These are phyloP conservation scores for Pueraria montana DNA, from an alignment of 306 rosid genomes.

Conservation along the genomic window DNA sequence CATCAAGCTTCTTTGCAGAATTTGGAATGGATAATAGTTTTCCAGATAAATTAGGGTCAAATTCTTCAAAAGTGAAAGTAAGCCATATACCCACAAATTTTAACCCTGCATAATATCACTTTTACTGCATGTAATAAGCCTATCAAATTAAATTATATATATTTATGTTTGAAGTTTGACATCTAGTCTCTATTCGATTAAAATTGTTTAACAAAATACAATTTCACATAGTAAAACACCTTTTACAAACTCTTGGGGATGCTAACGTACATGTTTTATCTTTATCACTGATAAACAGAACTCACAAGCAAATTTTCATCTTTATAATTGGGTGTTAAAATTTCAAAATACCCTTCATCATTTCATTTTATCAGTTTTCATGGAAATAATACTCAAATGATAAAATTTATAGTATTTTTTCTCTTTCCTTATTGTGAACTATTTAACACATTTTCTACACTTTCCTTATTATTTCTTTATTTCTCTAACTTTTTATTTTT, in stretches of 20 bases:
- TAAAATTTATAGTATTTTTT: neutral
- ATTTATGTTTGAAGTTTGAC: neutral
- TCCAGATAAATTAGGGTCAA: conserved; percentile 65
- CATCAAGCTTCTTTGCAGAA: conserved; percentile 9
- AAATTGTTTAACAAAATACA: neutral
- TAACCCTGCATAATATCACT: neutral
- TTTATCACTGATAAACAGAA: neutral
- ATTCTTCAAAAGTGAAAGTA: conserved; percentile 79
- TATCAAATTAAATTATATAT: neutral
- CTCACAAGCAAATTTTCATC: no score
- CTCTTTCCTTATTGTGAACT: no score
- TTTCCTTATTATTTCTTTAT: no score
- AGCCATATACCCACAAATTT: conserved; percentile 32
- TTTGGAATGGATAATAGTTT: conserved; percentile 54
- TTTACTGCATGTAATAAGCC: conserved; percentile 8
- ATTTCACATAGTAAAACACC: neutral
- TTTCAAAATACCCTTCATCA: no score
- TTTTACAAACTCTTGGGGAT: neutral
- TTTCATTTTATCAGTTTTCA: neutral
- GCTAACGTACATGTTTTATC: neutral
- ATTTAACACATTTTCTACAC: neutral
- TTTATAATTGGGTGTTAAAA: no score
- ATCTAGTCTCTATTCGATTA: no score
- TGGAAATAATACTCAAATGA: neutral
- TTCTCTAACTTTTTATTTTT: no score